These are phyloP conservation scores for Torulaspora microellipsoides DNA, from an alignment of 805 yeast species.

Conservation along the genomic window DNA sequence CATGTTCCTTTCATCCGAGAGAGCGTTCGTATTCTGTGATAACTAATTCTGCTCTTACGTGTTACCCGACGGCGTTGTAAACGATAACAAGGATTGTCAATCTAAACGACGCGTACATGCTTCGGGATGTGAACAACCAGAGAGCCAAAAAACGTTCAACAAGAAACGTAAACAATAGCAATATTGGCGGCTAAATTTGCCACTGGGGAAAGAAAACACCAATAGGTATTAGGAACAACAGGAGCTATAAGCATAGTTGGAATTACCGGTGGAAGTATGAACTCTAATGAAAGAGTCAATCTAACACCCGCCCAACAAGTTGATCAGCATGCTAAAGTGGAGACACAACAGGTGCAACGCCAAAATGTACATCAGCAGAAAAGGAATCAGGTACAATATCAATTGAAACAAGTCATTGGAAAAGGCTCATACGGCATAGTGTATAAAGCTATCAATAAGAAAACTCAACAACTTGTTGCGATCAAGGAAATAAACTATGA, in stretches of 20 bases:
- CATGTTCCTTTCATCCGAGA: too few species aligned
- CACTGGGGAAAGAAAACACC: background rate
- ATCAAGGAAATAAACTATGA: constrained; percentile 70
- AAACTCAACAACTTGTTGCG: constrained; percentile 67
- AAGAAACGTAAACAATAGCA: too few species aligned
- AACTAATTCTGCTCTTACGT: too few species aligned
- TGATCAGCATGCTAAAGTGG: constrained; percentile 5
- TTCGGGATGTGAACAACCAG: too few species aligned
- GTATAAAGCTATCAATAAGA: constrained; percentile 63
- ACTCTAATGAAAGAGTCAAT: constrained; percentile 14
- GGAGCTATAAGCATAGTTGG: background rate
- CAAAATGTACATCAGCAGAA: constrained; percentile 11
- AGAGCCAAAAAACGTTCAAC: too few species aligned
- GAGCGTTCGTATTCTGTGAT: too few species aligned
- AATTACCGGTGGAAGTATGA: background rate
- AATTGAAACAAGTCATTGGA: constrained; percentile 66
- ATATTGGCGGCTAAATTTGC: constrained; percentile 12
- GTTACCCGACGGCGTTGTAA: too few species aligned
- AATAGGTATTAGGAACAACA: too few species aligned
- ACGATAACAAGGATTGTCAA: too few species aligned
- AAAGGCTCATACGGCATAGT: constrained; percentile 91
- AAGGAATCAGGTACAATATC: constrained; percentile 38
- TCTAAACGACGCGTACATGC: too few species aligned
- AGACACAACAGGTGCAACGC: constrained; percentile 12
- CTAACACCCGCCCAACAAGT: constrained; percentile 26